Conservation (phyloP, 78 protist species). For the Pelomyxa schiedti region DNA sequence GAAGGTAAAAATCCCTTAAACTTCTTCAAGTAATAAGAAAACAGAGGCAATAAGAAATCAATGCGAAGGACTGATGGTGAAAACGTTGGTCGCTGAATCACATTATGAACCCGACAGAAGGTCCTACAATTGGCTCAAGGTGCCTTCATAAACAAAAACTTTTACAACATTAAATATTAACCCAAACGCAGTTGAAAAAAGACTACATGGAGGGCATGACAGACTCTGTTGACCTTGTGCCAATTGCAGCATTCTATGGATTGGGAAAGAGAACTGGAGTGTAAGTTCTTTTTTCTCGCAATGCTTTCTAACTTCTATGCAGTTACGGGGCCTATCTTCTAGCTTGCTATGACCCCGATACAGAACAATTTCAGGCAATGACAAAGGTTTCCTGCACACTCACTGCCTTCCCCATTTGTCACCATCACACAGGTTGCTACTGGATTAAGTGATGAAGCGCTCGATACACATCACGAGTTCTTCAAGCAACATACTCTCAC, state of each 20-base stretch:
- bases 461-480: slow-evolving; percentile 12
- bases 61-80: slow-evolving; percentile 98
- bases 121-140: slow-evolving; percentile 86
- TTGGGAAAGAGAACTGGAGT: slow-evolving; percentile 97
- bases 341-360: slow-evolving; percentile 84
- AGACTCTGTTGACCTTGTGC: slow-evolving; percentile 93
- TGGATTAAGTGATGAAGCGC: slow-evolving; percentile 76
- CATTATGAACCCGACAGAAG: slow-evolving; percentile 75
- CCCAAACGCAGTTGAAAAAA: slow-evolving; percentile 59
- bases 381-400: slow-evolving; percentile 68
- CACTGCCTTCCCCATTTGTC: too few relatives aligned
- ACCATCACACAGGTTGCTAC: too few relatives aligned
- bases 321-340: slow-evolving; percentile 82
- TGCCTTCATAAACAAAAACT: too few relatives aligned
- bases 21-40: too few relatives aligned
- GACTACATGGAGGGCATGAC: slow-evolving; percentile 93
- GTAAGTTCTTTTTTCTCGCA: too few relatives aligned
- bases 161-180: not conserved
- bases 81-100: slow-evolving; percentile 70
- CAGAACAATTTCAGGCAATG: slow-evolving; percentile 78
- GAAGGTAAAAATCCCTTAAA: too few relatives aligned
- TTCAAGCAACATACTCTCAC: slow-evolving; percentile 21
- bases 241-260: slow-evolving; percentile 92
- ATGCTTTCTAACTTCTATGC: too few relatives aligned
- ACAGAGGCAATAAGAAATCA: slow-evolving; percentile 45